Conservation (phyloP, 179 eudicot species). For the Heliamphora pulchella region DNA sequence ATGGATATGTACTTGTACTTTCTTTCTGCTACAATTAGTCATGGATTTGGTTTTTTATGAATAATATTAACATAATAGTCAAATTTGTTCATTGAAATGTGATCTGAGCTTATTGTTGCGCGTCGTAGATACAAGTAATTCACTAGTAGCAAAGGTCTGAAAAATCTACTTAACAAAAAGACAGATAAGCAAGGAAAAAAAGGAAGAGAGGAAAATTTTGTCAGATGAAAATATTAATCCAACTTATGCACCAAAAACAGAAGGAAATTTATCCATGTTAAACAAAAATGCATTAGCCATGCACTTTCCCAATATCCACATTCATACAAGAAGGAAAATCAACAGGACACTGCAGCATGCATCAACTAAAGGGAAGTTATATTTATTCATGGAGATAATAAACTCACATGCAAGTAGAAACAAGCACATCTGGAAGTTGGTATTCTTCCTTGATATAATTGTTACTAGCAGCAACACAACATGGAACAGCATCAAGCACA, state of each 20-base stretch:
- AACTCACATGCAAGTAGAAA: constrained; percentile 70
- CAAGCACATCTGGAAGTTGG: constrained; percentile 81
- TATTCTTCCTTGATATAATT: constrained; percentile 57
- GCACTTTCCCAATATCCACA: background rate
- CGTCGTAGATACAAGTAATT: too few relatives aligned
- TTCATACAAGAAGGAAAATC: background rate
- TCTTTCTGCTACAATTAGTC: too few relatives aligned
- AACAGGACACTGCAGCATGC: background rate
- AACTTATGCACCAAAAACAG: background rate
- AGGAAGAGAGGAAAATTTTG: background rate
- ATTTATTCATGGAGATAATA: background rate
- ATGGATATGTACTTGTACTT: too few relatives aligned
- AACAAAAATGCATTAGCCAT: background rate
- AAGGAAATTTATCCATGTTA: background rate
- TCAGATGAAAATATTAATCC: background rate
- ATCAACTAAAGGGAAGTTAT: background rate
- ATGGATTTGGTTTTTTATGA: too few relatives aligned
- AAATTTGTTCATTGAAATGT: too few relatives aligned
- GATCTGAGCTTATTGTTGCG: too few relatives aligned
- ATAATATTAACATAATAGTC: too few relatives aligned
- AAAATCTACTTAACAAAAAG: too few relatives aligned
- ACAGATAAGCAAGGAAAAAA: background rate
- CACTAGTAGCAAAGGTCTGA: too few relatives aligned
- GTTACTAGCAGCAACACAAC: constrained; percentile 38
- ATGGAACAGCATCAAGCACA: constrained; percentile 62